Base-by-base conservation (phyloP, 352 stramenopile species). In the Plasmopara viticola region DNA sequence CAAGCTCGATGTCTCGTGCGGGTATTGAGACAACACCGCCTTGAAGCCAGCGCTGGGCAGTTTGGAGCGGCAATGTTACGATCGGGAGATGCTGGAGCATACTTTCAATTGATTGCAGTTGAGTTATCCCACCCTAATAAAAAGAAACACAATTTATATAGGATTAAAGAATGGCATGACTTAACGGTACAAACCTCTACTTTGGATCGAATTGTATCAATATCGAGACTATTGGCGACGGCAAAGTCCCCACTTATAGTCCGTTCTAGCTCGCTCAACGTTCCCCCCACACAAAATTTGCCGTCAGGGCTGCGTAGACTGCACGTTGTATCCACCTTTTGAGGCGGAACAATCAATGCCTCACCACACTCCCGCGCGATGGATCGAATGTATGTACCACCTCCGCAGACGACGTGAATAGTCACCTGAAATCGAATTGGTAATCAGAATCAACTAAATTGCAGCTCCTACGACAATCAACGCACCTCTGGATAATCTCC, bases 341-440 rank as follows among this genome's bases (percentile, higher is more conserved):
- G 44, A 0, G 35, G 41, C 14, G 78, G 77, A 4, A 84, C 51
- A 34, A 74, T 9, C 6, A 93, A 52, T 14, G 64, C 67, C 49
- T 95, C 82, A 7, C 84, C 84, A 35, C 80, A 90, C 55, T 95
- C 84, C 6, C 84, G 76, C 1, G 84, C 84, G 50, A 95, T 95
- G 5, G 82, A 93, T 14, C 84, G 80, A 52, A 95, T 90, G 60
- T 95, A 95, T 13, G 84, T 95, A 14, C 84, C 84, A 31, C 67
- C 70, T 37, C 71, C 82, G 51, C 84, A 95, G 4, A 60, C 65
- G 30, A 93, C 82, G 14, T 62, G 53, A 30, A 95, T 76, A 3
- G 46, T 49, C 48, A 62, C 51, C 62, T 76, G 5, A 56, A 67
- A 59, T 70, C 13, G 5, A 38, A n/a, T 17, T 15, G 51, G 3